phyloP scores from a whole-genome alignment of 108 stramenopile genomes.

The Nitzschia putrida region DNA sequence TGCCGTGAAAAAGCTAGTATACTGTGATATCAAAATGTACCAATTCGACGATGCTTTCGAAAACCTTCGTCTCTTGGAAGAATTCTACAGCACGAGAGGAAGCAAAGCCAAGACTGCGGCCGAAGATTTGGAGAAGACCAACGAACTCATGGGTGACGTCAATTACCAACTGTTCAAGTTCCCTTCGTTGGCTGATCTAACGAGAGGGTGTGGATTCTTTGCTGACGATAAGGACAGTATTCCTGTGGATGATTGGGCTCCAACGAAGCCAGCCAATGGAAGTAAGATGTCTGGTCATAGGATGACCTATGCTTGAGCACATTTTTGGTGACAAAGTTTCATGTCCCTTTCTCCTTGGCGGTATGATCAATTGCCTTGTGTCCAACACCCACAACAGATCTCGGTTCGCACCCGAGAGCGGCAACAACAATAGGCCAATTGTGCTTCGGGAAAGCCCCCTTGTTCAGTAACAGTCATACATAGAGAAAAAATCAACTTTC shows the following conservation, averaged over 20 bases:
- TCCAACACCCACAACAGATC: too few relatives aligned
- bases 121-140: conserved; percentile 36
- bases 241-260: conserved; percentile 38
- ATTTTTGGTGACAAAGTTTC: background rate
- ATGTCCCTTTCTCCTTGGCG: too few relatives aligned
- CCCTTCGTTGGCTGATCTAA: conserved; percentile 45
- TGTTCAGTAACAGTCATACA: too few relatives aligned
- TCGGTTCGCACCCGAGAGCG: too few relatives aligned
- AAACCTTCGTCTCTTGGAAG: conserved; percentile 43
- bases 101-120: conserved; percentile 23
- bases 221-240: conserved; percentile 40
- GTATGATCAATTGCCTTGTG: too few relatives aligned
- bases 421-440: too few relatives aligned
- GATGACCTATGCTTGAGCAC: conserved; percentile 52
- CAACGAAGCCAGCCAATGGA: conserved; percentile 50
- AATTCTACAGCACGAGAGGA: conserved; percentile 28
- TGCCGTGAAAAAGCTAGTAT: conserved; percentile 48
- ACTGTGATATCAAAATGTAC: conserved; percentile 34
- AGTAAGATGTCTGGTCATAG: conserved; percentile 71
- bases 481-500: too few relatives aligned
- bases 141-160: conserved; percentile 59
- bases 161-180: conserved; percentile 58
- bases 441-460: too few relatives aligned
- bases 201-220: conserved; percentile 35
- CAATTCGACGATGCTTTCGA: conserved; percentile 47